Evolutionary conservation across 208 protist genomes (phyloP).

Genomic region (Strigomonas culicis): DNA sequence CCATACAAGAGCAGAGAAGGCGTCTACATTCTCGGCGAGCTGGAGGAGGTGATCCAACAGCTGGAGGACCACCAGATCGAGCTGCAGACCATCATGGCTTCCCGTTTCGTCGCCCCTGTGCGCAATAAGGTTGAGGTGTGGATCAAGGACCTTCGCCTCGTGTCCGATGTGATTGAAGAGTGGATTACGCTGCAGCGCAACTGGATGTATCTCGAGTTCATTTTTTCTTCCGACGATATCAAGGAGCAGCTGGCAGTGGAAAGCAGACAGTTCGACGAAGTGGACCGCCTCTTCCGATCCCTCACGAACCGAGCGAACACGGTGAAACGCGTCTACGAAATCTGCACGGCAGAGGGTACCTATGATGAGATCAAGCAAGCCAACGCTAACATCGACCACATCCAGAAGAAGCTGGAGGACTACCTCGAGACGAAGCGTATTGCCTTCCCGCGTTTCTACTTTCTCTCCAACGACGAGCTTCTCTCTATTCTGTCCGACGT

Average conservation of each 20-base stretch:
- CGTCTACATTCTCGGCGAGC: constrained; percentile 83
- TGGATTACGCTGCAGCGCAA: constrained; percentile 95
- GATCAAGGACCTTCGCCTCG: constrained; percentile 77
- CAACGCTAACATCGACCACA: constrained; percentile 91
- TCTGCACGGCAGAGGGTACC: constrained; percentile 76
- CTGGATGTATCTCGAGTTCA: constrained; percentile 98
- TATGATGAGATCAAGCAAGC: constrained; percentile 76
- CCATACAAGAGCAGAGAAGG: constrained; percentile 84
- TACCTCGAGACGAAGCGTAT: constrained; percentile 96
- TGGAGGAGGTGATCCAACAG: constrained; percentile 93
- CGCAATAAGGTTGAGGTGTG: constrained; percentile 86
- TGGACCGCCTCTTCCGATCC: constrained; percentile 89
- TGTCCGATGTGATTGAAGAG: constrained; percentile 92
- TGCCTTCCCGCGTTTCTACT: constrained; percentile 97
- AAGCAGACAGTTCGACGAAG: constrained; percentile 80
- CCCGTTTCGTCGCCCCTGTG: constrained; percentile 85
- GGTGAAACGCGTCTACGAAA: constrained; percentile 86
- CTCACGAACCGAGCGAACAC: constrained; percentile 86
- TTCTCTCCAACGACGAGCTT: constrained; percentile 98
- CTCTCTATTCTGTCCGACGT: constrained; percentile 97
- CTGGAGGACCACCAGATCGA: constrained; percentile 92
- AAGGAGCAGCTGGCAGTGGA: constrained; percentile 93
- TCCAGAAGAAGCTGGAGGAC: constrained; percentile 95
- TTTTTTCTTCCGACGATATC: constrained; percentile 97
- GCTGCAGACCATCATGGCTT: constrained; percentile 91